These are phyloP conservation scores for Mycena kentingensis DNA, from an alignment of 768 basidiomycete genomes.

Conservation along the genomic window DNA sequence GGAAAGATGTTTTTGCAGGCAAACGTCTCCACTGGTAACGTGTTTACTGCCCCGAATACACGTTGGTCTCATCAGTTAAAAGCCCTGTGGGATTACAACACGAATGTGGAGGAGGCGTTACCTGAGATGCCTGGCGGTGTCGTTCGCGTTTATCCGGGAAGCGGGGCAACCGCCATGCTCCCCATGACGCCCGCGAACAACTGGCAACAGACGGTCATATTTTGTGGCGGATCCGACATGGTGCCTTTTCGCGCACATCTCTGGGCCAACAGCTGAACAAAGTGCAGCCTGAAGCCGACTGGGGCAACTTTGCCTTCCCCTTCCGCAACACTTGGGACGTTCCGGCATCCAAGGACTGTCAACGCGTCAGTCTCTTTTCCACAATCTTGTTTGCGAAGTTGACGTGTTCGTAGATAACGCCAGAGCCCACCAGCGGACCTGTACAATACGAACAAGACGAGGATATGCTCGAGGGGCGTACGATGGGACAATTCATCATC, in stretches of 20 bases:
- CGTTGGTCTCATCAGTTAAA: slow-evolving; percentile 15
- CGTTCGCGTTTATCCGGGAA: slow-evolving; percentile 58
- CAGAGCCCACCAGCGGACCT: slow-evolving; percentile 76
- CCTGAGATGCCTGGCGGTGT: slow-evolving; percentile 75
- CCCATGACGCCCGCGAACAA: slow-evolving; percentile 90
- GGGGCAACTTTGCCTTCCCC: slow-evolving; percentile 78
- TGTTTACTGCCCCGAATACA: neutral
- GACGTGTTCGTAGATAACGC: slow-evolving; percentile 54
- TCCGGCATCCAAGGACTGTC: slow-evolving; percentile 73
- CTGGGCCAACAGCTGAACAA: neutral
- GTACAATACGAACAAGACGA: slow-evolving; percentile 73
- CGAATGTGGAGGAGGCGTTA: slow-evolving; percentile 60
- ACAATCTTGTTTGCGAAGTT: neutral
- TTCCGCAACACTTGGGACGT: slow-evolving; percentile 71
- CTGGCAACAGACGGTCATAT: slow-evolving; percentile 76
- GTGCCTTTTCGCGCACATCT: neutral
- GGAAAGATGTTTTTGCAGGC: slow-evolving; percentile 83
- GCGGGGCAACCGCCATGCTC: slow-evolving; percentile 82
- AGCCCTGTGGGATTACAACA: slow-evolving; percentile 54
- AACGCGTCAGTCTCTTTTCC: slow-evolving; percentile 38
- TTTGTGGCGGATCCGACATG: slow-evolving; percentile 58
- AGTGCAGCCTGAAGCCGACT: slow-evolving; percentile 51
- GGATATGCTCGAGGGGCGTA: slow-evolving; percentile 71
- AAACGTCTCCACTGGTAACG: slow-evolving; percentile 73
- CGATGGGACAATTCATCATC: slow-evolving; percentile 91